Evolutionary conservation across 352 stramenopile genomes (phyloP).

Genomic region (Phytophthora litchii): DNA sequence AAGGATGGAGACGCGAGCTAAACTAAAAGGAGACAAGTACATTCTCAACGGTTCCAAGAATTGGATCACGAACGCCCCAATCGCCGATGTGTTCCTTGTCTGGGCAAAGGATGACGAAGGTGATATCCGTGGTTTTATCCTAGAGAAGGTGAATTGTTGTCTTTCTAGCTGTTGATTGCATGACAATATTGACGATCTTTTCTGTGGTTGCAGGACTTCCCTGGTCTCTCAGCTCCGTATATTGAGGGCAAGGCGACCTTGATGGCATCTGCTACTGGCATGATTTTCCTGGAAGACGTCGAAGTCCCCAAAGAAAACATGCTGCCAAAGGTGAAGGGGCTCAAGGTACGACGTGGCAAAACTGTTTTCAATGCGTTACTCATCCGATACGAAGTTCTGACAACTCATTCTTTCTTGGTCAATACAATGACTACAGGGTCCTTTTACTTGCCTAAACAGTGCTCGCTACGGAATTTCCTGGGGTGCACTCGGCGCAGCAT

Average conservation of each 20-base stretch:
- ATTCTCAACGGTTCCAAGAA: conserved; percentile 96
- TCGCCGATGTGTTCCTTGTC: conserved; percentile 97
- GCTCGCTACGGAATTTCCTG: conserved; percentile 98
- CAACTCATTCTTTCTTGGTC: conserved; percentile 1
- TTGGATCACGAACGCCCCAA: conserved; percentile 98
- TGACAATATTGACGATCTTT: neutral
- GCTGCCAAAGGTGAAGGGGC: conserved; percentile 89
- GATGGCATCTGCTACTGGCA: conserved; percentile 94
- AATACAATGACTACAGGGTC: conserved; percentile 57
- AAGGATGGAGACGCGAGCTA: conserved; percentile 95
- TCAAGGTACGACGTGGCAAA: conserved; percentile 54
- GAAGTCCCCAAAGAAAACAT: conserved; percentile 94
- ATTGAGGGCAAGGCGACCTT: conserved; percentile 98
- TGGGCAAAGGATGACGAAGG: conserved; percentile 97
- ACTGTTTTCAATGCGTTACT: neutral
- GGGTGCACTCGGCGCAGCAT: conserved; percentile 95
- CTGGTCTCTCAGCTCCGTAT: conserved; percentile 92
- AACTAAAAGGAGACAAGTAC: conserved; percentile 90
- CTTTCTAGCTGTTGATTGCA: neutral
- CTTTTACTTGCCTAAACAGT: conserved; percentile 98
- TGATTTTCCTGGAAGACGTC: conserved; percentile 98
- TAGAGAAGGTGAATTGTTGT: conserved; percentile 85
- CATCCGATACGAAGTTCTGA: neutral
- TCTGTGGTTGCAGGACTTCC: conserved; percentile 67
- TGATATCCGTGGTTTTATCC: conserved; percentile 94